These are phyloP conservation scores for Rhodotorula kratochvilovae DNA, from an alignment of 768 basidiomycete species.

Conservation along the genomic window DNA sequence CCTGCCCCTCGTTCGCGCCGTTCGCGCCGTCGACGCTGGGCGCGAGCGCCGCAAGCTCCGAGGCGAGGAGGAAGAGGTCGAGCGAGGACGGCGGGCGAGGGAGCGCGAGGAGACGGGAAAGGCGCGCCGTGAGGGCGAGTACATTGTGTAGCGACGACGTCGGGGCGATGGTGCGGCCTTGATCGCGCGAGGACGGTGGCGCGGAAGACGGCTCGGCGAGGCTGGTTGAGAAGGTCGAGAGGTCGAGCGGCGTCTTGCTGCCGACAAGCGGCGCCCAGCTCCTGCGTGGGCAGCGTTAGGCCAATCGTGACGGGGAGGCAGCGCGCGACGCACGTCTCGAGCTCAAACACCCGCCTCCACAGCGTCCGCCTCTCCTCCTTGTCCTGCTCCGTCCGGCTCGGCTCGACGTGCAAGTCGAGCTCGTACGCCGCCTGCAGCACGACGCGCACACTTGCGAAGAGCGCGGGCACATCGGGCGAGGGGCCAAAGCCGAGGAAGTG, in stretches of 20 bases:
- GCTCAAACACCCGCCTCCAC: conserved; percentile 3
- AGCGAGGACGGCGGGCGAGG: neutral
- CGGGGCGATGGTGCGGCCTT: too few species aligned
- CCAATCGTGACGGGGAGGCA: neutral
- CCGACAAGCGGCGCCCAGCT: conserved; percentile 2
- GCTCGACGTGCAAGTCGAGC: conserved; percentile 3
- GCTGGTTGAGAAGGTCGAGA: neutral
- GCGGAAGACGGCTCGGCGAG: neutral
- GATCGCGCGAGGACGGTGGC: too few species aligned
- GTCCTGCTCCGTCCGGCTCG: neutral
- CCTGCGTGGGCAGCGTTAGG: neutral
- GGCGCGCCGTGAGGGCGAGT: too few species aligned
- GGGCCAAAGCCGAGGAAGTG: neutral
- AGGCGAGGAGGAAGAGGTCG: neutral
- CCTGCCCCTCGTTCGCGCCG: neutral
- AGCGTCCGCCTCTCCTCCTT: neutral
- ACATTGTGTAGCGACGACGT: too few species aligned
- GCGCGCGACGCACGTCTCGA: neutral
- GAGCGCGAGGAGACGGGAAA: neutral
- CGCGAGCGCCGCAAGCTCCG: neutral
- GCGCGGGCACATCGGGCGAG: neutral
- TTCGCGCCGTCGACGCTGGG: too few species aligned
- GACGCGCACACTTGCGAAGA: neutral
- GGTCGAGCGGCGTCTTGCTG: neutral
- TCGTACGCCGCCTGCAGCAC: neutral